Evolutionary conservation across 305 asterid genomes (phyloP).

Genomic region (Coffea humblotiana): DNA sequence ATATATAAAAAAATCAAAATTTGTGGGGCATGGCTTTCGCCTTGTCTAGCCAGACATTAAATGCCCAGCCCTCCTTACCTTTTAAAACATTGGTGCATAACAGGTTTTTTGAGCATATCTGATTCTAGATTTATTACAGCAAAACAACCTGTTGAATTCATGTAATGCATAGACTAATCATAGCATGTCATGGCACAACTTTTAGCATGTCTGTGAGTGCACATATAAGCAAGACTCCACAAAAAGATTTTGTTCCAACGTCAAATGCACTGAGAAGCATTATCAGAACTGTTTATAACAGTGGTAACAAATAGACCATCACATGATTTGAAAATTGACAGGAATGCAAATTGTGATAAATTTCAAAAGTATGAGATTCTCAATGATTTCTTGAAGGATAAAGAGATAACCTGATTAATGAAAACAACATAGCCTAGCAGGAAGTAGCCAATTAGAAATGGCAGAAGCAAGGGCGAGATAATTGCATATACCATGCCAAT

Average conservation of each 20-base stretch:
- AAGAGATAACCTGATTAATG: conserved; percentile 68
- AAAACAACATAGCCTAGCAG: conserved; percentile 83
- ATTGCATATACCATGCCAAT: conserved; percentile 96
- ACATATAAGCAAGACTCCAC: background rate
- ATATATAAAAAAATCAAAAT: too few species aligned
- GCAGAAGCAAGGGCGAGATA: conserved; percentile 87
- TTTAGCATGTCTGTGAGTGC: background rate
- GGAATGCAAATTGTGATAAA: background rate
- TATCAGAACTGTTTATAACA: too few species aligned
- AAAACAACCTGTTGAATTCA: background rate
- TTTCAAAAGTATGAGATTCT: background rate
- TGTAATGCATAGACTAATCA: background rate
- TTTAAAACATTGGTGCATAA: too few species aligned
- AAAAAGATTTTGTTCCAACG: too few species aligned
- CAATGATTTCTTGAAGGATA: conserved; percentile 1
- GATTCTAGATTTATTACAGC: too few species aligned
- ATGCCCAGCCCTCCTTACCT: too few species aligned
- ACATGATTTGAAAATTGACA: background rate
- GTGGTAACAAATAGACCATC: background rate
- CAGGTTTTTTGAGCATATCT: too few species aligned
- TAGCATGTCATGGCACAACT: background rate
- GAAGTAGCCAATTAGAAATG: conserved; percentile 80
- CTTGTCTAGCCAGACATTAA: too few species aligned
- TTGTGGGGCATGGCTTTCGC: too few species aligned
- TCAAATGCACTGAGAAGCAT: too few species aligned